phyloP scores from a whole-genome alignment of 352 stramenopile species.

The Pythium brachiatum region DNA sequence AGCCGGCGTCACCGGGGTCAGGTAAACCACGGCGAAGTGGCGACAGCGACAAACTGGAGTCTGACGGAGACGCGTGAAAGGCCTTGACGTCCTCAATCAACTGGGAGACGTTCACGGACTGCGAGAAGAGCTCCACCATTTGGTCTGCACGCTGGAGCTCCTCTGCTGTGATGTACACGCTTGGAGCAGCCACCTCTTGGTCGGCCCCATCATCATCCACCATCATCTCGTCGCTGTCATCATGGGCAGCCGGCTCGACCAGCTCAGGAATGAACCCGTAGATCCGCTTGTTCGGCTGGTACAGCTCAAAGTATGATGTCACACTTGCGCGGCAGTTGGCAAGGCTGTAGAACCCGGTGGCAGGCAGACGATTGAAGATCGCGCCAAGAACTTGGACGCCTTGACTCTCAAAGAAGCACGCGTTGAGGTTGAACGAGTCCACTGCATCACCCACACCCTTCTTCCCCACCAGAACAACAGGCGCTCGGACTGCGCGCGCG shows the following conservation, averaged over 20 bases:
- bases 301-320: slow-evolving; percentile 90
- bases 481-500: slow-evolving; percentile 57
- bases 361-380: slow-evolving; percentile 95
- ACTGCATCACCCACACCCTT: slow-evolving; percentile 96
- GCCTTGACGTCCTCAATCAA: slow-evolving; percentile 22
- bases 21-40: background rate
- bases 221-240: slow-evolving; percentile 25
- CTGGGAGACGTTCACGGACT: slow-evolving; percentile 24
- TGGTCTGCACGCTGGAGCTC: slow-evolving; percentile 22
- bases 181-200: background rate
- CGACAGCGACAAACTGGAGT: background rate
- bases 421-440: slow-evolving; percentile 97
- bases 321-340: slow-evolving; percentile 89
- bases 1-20: background rate
- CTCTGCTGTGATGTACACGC: slow-evolving; percentile 19
- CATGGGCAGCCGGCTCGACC: slow-evolving; percentile 15
- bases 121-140: slow-evolving; percentile 26
- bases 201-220: slow-evolving; percentile 12
- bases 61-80: background rate
- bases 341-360: slow-evolving; percentile 94
- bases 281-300: slow-evolving; percentile 53
- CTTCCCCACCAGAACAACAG: slow-evolving; percentile 94
- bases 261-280: slow-evolving; percentile 88
- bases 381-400: slow-evolving; percentile 93
- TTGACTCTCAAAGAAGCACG: slow-evolving; percentile 91